These are phyloP conservation scores for Dipteronia sinensis DNA, from an alignment of 345 rosid species.

Conservation along the genomic window DNA sequence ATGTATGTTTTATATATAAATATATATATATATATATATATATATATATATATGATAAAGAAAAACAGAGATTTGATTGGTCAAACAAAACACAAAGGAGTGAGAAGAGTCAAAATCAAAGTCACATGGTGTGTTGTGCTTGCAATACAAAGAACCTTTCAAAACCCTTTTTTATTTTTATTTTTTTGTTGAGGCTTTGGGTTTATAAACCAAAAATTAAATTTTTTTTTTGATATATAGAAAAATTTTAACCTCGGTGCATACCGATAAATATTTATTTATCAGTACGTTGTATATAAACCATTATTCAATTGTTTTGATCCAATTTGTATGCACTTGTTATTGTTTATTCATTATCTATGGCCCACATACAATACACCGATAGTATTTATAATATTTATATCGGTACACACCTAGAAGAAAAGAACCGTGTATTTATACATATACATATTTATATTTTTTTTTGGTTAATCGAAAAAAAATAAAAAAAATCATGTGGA, in stretches of 20 bases:
- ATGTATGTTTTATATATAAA: not conserved
- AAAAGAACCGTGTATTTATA: no score
- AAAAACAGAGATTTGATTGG: constrained; percentile 26
- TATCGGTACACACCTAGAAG: no score
- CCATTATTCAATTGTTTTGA: no score
- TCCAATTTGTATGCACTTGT: no score
- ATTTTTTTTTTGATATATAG: no score
- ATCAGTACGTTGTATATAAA: no score
- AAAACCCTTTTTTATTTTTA: not conserved
- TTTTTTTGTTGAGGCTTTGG: constrained; percentile 17
- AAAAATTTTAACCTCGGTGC: no score
- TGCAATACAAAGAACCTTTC: constrained; percentile 34
- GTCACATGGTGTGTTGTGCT: constrained; percentile 47
- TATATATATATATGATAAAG: not conserved
- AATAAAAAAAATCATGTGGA: constrained; percentile 33
- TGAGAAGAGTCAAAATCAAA: constrained; percentile 42
- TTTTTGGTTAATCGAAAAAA: constrained; percentile 15
- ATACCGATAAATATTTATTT: no score
- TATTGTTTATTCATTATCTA: no score
- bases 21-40: no score
- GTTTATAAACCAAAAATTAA: constrained; percentile 22
- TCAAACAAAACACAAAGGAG: constrained; percentile 23
- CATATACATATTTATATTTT: not conserved
- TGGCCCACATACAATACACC: no score
- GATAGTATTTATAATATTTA: no score